phyloP scores from a whole-genome alignment of 164 flowering plant genomes.

The Vitis labrusca region DNA sequence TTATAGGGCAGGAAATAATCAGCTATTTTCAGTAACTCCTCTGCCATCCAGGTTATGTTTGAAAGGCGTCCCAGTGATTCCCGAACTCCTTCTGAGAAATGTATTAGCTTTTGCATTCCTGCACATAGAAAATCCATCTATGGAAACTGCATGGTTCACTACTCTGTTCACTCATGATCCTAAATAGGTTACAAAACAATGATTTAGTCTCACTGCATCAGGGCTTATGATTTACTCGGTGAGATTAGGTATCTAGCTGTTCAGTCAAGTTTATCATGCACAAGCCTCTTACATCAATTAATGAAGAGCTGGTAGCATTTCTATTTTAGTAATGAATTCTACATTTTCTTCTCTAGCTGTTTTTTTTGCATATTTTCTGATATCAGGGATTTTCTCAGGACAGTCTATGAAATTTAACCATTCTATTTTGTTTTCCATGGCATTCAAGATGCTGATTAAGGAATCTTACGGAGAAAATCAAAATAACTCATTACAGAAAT shows the following conservation, averaged over 20 bases:
- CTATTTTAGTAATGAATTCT: too few relatives aligned
- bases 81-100: conserved; percentile 66
- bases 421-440: not conserved
- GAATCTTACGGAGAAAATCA: not conserved
- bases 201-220: not conserved
- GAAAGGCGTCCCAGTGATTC: conserved; percentile 83
- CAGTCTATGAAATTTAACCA: not conserved
- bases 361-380: not conserved
- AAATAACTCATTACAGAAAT: not conserved
- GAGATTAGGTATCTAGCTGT: too few relatives aligned
- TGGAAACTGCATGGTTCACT: not conserved
- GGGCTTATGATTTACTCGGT: too few relatives aligned
- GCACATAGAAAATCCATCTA: conserved; percentile 9
- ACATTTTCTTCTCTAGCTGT: not conserved
- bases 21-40: conserved; percentile 65
- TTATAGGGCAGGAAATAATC: conserved; percentile 57
- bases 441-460: not conserved
- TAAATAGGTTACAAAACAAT: not conserved
- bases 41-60: conserved; percentile 78
- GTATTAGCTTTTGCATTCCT: conserved; percentile 68
- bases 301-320: too few relatives aligned
- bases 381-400: not conserved
- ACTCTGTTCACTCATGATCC: not conserved
- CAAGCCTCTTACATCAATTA: too few relatives aligned
- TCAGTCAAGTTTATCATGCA: too few relatives aligned